Base-by-base conservation (phyloP, 768 basidiomycete species). In the Pleurotus platypus region DNA sequence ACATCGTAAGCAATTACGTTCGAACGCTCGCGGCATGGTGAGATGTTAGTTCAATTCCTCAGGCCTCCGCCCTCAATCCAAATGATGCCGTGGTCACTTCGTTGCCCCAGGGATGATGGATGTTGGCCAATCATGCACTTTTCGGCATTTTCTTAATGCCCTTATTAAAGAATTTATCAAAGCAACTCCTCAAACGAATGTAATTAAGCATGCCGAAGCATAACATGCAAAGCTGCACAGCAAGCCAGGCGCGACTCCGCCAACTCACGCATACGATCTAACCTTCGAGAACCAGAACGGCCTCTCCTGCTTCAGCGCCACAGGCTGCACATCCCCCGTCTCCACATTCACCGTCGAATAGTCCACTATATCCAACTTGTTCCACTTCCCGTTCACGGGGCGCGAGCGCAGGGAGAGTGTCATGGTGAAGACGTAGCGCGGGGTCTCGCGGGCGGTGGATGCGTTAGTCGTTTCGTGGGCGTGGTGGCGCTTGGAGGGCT, bases 231-330 rank as follows among this genome's bases (percentile, higher is more conserved):
- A 24, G 43, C 2, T 5, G 11, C n/a, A 53, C 30, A 46, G 37
- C 13, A n/a, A 46, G 24, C 18, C 7, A 35, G 30, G 30, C 30
- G 11, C 30, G 9, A 35, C 30, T 9, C 3, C 30, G 30, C 8
- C 30, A 9, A 2, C 30, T 51, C 56, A 60, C 53, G 55, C 57
- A 60, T 86, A 92, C 42, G 88, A 92, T 66, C 80, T 79, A 62
- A 94, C 91, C 70, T 90, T 94, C 42, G 92, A 94, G 72, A 97
- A 97, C 86, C 90, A 94, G 69, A 92, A 96, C n/a, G 92, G 84
- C 18, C 90, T 79, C 67, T 94, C 92, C 62, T 94, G 85, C 66
- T 90, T 92, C 62, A 94, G 71, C 8, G 83, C 75, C 26, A 96
- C 73, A 15, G 87, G 84, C 8, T 80, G 67, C 11, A 79, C 74